Base-by-base conservation (phyloP, 305 asterid genomes). In the Solanum hybrid region DNA sequence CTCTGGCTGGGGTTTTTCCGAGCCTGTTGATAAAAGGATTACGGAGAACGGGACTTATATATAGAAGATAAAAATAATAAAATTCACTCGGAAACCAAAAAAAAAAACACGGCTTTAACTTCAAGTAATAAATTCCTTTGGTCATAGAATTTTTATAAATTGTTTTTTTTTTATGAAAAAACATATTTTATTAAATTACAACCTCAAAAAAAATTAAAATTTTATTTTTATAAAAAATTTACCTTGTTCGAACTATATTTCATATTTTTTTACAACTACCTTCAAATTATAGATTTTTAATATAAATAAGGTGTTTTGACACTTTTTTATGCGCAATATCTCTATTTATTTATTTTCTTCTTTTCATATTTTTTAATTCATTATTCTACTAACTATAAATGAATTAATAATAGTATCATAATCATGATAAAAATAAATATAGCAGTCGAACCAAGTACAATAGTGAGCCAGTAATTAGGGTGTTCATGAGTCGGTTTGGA, bases 1-100 rank as follows among this genome's bases (percentile, higher is more conserved):
- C 8, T 88, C 78, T 81, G 86, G 86, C 35, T 64, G 88, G 81
- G 81, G 88, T 24, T 86, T 69, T 66, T 86, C 88, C 17, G 27
- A 34, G 51, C 42, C 26, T 9, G 45, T 27, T 60, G 88, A 85
- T 85, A 85, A 15, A 17, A 51, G 19, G 76, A 69, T 69, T 24
- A 24, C 32, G 14, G 15, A 69, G 32, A 69, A 10, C 15, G 15
- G 76, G 8, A 69, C 76, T 60, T 64, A 64, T 22, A 64, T 19
- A 22, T 22, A 60, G 2, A 60, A 60, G 7, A 14, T 12, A 13
- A 7, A 60, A 60, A 19, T 17, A 60, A 56, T 6, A 15, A 56
- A 19, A 19, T 19, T 60, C 71, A 60, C 71, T 60, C 71, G 71
- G 22, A 42, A 2, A 51, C 19, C 4, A 51, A 51, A 51, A 42